Conservation (phyloP, 2,329 filamentous ascomycete genomes). For the Penicillium sp. region DNA sequence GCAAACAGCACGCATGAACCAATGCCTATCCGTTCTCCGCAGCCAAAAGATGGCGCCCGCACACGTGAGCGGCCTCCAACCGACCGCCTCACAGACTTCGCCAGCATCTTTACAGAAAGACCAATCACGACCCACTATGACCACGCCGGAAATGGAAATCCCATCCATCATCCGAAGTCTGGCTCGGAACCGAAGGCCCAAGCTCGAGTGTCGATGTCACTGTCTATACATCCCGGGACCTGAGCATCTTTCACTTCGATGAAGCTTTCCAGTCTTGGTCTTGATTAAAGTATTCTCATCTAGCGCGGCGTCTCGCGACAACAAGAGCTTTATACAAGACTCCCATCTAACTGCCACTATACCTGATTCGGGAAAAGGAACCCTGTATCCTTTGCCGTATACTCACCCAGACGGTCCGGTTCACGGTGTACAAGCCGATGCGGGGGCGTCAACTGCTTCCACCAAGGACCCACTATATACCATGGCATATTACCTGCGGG, state of each 20-base stretch:
- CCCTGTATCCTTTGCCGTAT: conserved; percentile 8
- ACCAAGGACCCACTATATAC: conserved; percentile 5
- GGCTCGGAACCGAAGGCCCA: conserved; percentile 1
- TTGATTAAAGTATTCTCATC: not conserved
- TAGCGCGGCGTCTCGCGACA: too few species aligned
- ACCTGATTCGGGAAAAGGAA: conserved; percentile 4
- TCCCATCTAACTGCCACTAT: not conserved
- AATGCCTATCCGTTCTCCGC: not conserved
- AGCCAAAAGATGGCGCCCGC: conserved; percentile 6
- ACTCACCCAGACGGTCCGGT: conserved; percentile 5
- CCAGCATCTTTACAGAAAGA: not conserved
- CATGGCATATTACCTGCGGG: conserved; percentile 8
- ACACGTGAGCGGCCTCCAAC: conserved; percentile 20
- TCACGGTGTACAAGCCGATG: conserved; percentile 11
- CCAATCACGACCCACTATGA: conserved; percentile 12
- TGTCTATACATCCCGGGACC: not conserved
- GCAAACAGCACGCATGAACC: not conserved
- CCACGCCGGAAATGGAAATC: conserved; percentile 9
- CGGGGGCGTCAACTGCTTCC: conserved; percentile 11
- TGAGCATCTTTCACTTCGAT: not conserved
- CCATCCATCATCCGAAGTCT: conserved; percentile 7
- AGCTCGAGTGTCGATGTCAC: conserved; percentile 1
- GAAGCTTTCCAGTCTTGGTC: not conserved
- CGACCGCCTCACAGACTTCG: conserved; percentile 1
- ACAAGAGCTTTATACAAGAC: not conserved